Conservation (phyloP, 345 rosid genomes). For the Brassica cretica region DNA sequence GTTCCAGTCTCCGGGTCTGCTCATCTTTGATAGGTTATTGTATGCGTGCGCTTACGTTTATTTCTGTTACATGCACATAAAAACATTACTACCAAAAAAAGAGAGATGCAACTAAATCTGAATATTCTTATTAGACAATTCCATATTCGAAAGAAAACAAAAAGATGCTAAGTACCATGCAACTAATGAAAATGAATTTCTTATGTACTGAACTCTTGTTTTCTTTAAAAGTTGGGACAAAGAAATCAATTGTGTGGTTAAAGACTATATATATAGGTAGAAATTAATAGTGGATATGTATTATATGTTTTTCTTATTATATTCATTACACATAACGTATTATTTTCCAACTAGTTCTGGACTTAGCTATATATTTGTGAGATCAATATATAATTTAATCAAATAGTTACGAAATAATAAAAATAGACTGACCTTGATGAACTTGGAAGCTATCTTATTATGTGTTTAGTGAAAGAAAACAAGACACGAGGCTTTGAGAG, state of each 20-base stretch:
- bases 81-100: neutral
- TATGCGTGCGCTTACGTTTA: slow-evolving; percentile 7
- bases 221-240: neutral
- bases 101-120: neutral
- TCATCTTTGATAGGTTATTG: slow-evolving; percentile 47
- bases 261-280: neutral
- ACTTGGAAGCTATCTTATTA: slow-evolving; percentile 19
- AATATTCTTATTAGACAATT: neutral
- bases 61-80: slow-evolving; percentile 23
- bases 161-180: slow-evolving; percentile 1
- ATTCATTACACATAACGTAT: neutral
- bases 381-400: neutral
- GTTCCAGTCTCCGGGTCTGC: slow-evolving; percentile 90
- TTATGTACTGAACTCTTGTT: slow-evolving; percentile 8
- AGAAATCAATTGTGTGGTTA: neutral
- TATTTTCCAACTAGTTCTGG: slow-evolving; percentile 11
- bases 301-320: neutral
- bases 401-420: slow-evolving; percentile 16
- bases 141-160: neutral
- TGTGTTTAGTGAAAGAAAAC: slow-evolving; percentile 15
- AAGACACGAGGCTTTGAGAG: slow-evolving; percentile 33
- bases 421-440: slow-evolving; percentile 40
- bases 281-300: neutral
- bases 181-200: slow-evolving; percentile 13
- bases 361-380: slow-evolving; percentile 13